Evolutionary conservation across 371 early-diverging fungal genomes (phyloP).

Genomic region (Lichtheimia hyalospora): DNA sequence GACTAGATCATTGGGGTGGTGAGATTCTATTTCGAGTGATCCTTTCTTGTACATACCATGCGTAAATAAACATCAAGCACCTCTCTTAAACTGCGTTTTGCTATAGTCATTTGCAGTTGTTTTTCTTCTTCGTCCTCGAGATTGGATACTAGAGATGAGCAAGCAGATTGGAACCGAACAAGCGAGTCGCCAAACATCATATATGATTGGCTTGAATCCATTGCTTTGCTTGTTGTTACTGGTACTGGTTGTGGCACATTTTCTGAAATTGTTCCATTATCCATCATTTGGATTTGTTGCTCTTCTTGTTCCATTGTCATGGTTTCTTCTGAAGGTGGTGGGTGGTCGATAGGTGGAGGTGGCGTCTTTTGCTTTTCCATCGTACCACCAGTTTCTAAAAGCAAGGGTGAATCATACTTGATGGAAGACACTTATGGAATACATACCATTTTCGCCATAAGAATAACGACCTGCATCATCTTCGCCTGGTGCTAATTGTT

Average conservation of each 20-base stretch:
- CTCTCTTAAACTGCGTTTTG: conserved; percentile 37
- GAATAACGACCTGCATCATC: conserved; percentile 30
- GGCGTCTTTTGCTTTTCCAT: not conserved
- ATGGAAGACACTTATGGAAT: not conserved
- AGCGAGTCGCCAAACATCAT: conserved; percentile 50
- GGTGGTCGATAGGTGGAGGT: not conserved
- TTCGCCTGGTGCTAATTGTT: too few relatives aligned
- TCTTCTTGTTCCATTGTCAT: not conserved
- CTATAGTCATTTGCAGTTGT: conserved; percentile 17
- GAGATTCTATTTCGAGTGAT: not conserved
- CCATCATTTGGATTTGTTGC: not conserved
- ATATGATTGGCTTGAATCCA: conserved; percentile 40
- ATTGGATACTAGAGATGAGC: conserved; percentile 5
- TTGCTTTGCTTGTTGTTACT: conserved; percentile 4
- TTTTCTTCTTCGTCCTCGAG: conserved; percentile 13
- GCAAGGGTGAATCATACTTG: too few relatives aligned
- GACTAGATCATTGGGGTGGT: not conserved
- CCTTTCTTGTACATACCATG: conserved; percentile 16
- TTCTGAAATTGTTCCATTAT: not conserved
- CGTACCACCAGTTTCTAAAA: not conserved
- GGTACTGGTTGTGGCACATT: not conserved
- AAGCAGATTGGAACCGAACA: conserved; percentile 32
- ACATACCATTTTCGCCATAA: conserved; percentile 30
- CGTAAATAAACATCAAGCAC: conserved; percentile 37
- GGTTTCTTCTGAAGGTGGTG: not conserved